Evolutionary conservation across 164 flowering plant genomes (phyloP).

Genomic region (Litsea cubeba): DNA sequence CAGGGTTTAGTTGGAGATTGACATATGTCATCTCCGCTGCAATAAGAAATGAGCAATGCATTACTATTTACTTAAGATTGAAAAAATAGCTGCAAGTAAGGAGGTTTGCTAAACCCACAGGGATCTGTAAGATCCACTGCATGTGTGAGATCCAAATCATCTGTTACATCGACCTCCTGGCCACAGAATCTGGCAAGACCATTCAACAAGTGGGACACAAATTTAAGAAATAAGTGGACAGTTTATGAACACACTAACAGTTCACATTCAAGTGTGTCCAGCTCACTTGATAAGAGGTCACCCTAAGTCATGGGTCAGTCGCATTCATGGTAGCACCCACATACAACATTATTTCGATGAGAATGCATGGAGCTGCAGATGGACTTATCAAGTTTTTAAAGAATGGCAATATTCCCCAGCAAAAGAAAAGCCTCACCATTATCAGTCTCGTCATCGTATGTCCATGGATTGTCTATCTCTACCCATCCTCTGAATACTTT

Average conservation of each 20-base stretch:
- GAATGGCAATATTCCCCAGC: background rate
- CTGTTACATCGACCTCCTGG: background rate
- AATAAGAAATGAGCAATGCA: constrained; percentile 12
- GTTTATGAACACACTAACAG: background rate
- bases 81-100: background rate
- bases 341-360: too few relatives aligned
- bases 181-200: background rate
- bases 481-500: constrained; percentile 88
- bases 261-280: background rate
- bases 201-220: background rate
- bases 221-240: background rate
- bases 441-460: constrained; percentile 94
- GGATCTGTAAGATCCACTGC: background rate
- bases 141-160: background rate
- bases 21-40: constrained; percentile 96
- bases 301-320: background rate
- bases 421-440: constrained; percentile 43
- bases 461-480: constrained; percentile 95
- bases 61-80: background rate
- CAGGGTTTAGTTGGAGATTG: constrained; percentile 87
- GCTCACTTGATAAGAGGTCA: background rate
- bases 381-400: background rate
- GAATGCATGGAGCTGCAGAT: background rate
- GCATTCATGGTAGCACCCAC: background rate
- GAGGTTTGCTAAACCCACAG: background rate